A percentile compares a stretch with the other conserved stretches of the same genome.
Conservation (phyloP, 176 grass and related monocot genomes). For the Oropetium thomaeum region DNA sequence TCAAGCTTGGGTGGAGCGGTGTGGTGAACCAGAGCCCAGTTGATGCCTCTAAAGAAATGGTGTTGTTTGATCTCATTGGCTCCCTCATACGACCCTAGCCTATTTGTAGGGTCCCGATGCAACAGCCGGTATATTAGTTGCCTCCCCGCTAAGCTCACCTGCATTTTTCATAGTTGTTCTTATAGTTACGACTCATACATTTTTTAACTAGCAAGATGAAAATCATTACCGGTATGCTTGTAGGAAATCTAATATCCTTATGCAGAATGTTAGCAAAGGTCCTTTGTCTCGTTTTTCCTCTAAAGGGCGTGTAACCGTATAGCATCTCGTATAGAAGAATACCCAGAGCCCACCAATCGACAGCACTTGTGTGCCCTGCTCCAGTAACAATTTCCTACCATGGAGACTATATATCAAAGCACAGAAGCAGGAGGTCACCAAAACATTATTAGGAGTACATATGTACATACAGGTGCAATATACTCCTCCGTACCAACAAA, state of each 20-base stretch:
- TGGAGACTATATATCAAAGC: slow-evolving; percentile 3
- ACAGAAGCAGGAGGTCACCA: neutral
- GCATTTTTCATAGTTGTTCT: neutral
- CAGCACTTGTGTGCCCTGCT: slow-evolving; percentile 85
- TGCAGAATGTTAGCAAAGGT: slow-evolving; percentile 94
- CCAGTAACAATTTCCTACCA: slow-evolving; percentile 88
- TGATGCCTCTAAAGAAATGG: slow-evolving; percentile 75
- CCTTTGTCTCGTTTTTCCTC: slow-evolving; percentile 91
- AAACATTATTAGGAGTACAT: neutral
- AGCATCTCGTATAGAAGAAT: slow-evolving; percentile 94
- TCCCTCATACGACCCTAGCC: slow-evolving; percentile 69
- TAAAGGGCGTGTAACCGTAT: slow-evolving; percentile 92
- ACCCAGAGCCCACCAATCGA: slow-evolving; percentile 98
- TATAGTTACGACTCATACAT: too few species aligned
- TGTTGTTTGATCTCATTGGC: slow-evolving; percentile 80
- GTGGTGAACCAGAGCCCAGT: slow-evolving; percentile 78
- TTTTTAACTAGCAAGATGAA: neutral
- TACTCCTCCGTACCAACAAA: slow-evolving; percentile 99
- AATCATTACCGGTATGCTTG: slow-evolving; percentile 48
- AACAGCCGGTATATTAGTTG: slow-evolving; percentile 75
- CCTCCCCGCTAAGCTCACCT: slow-evolving; percentile 71
- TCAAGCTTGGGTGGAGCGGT: slow-evolving; percentile 43
- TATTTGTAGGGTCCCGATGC: slow-evolving; percentile 72
- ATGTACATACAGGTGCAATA: slow-evolving; percentile 85
- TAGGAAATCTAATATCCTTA: slow-evolving; percentile 87